phyloP scores from a whole-genome alignment of 495 filamentous ascomycete species.

The Aspergillus sclerotioniger region DNA sequence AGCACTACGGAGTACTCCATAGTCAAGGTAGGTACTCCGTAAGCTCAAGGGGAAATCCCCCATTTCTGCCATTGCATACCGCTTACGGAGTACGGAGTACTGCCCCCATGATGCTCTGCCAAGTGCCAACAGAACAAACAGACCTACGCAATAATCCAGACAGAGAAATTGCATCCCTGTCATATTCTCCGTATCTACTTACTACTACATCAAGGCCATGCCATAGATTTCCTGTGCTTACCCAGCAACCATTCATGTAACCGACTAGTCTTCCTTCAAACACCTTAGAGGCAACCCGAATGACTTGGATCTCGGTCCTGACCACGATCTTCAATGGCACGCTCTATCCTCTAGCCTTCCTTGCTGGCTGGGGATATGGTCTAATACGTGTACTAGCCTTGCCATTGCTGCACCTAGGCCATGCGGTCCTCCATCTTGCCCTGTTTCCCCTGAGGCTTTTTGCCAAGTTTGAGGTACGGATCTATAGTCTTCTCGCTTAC shows the following conservation, averaged over 20 bases:
- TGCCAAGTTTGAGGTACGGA: conserved; percentile 62
- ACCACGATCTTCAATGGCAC: conserved; percentile 33
- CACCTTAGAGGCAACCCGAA: background rate
- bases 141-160: no score
- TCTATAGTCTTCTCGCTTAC: background rate
- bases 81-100: no score
- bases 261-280: background rate
- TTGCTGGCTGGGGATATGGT: conserved; percentile 21
- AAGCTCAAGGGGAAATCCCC: no score
- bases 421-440: conserved; percentile 31
- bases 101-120: no score
- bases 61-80: background rate
- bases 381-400: conserved; percentile 35
- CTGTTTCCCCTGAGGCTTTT: conserved; percentile 47
- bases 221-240: background rate
- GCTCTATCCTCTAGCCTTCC: conserved; percentile 34
- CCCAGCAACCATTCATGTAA: background rate
- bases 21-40: no score
- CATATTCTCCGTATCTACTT: no score
- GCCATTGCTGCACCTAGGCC: conserved; percentile 47
- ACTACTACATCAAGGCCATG: background rate
- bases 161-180: no score
- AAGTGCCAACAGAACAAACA: no score
- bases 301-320: conserved; percentile 27
- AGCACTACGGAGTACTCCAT: no score